Percentiles rank a stretch among this genome's conserved stretches.
phyloP scores from a whole-genome alignment of 2,329 filamentous ascomycete species.

The Fusarium sp. region DNA sequence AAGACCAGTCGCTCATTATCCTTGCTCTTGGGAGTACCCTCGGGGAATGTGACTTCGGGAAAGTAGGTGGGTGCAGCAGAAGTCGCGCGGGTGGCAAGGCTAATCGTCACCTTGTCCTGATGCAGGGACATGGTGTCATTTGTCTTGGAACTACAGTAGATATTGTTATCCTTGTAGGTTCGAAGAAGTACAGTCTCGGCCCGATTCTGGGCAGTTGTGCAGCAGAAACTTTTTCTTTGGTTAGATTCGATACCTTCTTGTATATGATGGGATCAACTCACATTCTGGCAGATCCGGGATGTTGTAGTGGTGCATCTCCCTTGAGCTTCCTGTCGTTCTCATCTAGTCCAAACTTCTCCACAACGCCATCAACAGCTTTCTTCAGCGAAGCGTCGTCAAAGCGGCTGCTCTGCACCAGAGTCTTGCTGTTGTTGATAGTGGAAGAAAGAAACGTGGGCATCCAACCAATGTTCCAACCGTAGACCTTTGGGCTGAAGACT shows the following conservation, averaged over 20 bases:
- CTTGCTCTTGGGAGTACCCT: conserved; percentile 6
- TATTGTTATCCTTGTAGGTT: conserved; percentile 17
- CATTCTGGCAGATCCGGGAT: conserved; percentile 15
- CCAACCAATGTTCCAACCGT: conserved; percentile 23
- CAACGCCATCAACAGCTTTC: conserved; percentile 27
- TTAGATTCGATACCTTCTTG: neutral
- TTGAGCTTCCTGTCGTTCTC: conserved; percentile 28
- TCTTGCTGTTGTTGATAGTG: conserved; percentile 26
- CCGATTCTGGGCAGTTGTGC: conserved; percentile 28
- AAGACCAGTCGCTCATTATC: conserved; percentile 8
- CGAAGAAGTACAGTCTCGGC: conserved; percentile 32
- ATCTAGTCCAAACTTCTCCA: conserved; percentile 26
- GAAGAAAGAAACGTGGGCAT: conserved; percentile 6
- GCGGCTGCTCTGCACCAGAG: conserved; percentile 21
- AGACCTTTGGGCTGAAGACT: conserved; percentile 33
- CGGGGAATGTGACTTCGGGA: conserved; percentile 22
- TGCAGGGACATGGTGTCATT: conserved; percentile 18
- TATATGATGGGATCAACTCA: neutral
- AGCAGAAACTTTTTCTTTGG: neutral
- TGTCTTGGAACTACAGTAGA: conserved; percentile 22
- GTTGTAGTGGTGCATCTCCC: conserved; percentile 28
- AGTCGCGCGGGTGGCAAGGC: conserved; percentile 30
- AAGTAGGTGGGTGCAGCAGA: conserved; percentile 36
- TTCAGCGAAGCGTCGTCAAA: conserved; percentile 26
- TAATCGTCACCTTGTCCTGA: conserved; percentile 31